phyloP scores from a whole-genome alignment of 495 filamentous ascomycete genomes.

The Thermothielavioides terrestris region DNA sequence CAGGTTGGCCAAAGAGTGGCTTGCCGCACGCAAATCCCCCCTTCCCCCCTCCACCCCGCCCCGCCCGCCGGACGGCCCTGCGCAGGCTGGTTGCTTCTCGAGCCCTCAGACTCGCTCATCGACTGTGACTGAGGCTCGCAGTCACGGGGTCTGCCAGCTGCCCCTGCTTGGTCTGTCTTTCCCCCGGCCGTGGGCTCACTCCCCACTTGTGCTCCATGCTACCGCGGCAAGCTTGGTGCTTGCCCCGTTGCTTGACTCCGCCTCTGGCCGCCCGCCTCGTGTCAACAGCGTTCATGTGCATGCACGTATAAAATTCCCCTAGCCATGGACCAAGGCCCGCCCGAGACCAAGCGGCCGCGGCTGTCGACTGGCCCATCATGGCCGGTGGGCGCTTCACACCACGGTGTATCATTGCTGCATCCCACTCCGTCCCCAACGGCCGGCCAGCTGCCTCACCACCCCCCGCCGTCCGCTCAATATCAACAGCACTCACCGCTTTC shows the following conservation, averaged over 20 bases:
- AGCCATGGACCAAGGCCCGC: constrained; percentile 44
- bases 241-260: constrained; percentile 20
- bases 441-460: constrained; percentile 33
- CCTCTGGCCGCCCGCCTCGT: constrained; percentile 27
- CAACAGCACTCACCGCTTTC: constrained; percentile 29
- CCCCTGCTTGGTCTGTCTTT: constrained; percentile 1
- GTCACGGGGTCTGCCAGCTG: constrained; percentile 12
- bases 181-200: constrained; percentile 2
- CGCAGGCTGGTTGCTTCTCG: neutral
- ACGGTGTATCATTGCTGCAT: constrained; percentile 39
- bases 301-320: constrained; percentile 35
- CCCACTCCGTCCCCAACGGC: constrained; percentile 33
- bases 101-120: neutral
- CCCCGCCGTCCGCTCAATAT: constrained; percentile 34
- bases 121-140: constrained; percentile 2
- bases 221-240: constrained; percentile 16
- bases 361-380: constrained; percentile 36
- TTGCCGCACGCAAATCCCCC: neutral
- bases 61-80: constrained; percentile 6
- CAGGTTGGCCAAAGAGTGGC: too few species aligned
- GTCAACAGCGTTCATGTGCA: constrained; percentile 32
- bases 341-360: constrained; percentile 42
- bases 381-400: constrained; percentile 33
- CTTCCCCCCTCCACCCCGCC: neutral
- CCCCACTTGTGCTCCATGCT: constrained; percentile 22